phyloP scores from a whole-genome alignment of 352 stramenopile genomes.

The Nothophytophthora sp. region DNA sequence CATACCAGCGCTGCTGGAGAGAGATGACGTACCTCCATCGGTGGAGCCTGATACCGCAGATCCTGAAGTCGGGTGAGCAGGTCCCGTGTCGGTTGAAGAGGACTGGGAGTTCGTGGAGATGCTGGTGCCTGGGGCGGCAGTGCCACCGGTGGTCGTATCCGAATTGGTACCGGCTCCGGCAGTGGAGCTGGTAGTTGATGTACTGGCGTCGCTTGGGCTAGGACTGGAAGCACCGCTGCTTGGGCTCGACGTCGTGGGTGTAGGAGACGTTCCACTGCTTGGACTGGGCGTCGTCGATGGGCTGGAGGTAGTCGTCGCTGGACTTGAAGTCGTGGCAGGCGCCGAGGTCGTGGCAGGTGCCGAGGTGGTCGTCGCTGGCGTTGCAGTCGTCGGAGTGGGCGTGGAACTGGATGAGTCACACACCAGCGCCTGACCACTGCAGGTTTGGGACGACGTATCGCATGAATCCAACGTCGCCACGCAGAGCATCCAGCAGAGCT shows the following conservation, averaged over 20 bases:
- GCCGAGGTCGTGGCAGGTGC: slow-evolving; percentile 14
- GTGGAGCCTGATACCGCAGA: no score
- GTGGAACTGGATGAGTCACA: slow-evolving; percentile 31
- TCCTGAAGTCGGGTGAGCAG: no score
- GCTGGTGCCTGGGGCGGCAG: no score
- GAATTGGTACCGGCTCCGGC: no score
- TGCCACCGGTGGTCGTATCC: no score
- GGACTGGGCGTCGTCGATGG: slow-evolving; percentile 1
- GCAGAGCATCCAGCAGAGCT: slow-evolving; percentile 60
- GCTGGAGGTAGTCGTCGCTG: slow-evolving; percentile 2
- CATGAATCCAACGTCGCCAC: slow-evolving; percentile 44
- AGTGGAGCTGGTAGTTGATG: no score
- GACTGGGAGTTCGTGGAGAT: no score
- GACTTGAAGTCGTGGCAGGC: slow-evolving; percentile 4
- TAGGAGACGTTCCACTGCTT: slow-evolving; percentile 1
- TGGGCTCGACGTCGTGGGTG: slow-evolving; percentile 5
- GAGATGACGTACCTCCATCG: no score
- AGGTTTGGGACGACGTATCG: slow-evolving; percentile 25
- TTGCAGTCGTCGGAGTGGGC: slow-evolving; percentile 4
- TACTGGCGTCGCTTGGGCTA: no score
- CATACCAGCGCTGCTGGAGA: no score
- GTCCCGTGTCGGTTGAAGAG: no score
- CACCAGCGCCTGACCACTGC: slow-evolving; percentile 36
- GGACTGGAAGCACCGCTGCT: no score
- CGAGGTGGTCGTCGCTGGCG: slow-evolving; percentile 5